Conservation (phyloP, 192 early-diverging fungal genomes). For the Gamsiella multidivaricata region DNA sequence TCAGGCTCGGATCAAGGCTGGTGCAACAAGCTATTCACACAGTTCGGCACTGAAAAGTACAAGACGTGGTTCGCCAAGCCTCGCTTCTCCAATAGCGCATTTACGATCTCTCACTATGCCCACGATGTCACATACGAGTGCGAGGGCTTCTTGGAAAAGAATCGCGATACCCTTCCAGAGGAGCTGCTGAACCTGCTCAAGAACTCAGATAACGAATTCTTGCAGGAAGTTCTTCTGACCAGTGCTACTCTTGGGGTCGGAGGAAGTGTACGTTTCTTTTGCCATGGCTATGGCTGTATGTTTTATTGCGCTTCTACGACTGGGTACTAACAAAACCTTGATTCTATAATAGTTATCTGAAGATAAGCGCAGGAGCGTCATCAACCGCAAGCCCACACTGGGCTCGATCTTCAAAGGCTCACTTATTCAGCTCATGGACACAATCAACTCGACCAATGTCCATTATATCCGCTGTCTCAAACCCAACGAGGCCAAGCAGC, state of each 20-base stretch:
- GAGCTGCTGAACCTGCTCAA: conserved; percentile 87
- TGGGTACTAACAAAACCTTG: too few species aligned
- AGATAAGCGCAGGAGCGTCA: conserved; percentile 62
- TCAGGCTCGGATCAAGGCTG: conserved; percentile 88
- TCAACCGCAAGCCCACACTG: conserved; percentile 86
- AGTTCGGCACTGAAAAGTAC: conserved; percentile 74
- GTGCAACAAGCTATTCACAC: conserved; percentile 90
- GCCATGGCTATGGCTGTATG: too few species aligned
- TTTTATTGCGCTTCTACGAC: neutral
- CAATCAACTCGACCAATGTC: conserved; percentile 90
- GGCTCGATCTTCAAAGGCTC: conserved; percentile 97
- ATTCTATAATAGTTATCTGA: conserved; percentile 44
- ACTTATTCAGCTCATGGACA: conserved; percentile 94
- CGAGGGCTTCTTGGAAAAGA: conserved; percentile 97
- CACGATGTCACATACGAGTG: conserved; percentile 93
- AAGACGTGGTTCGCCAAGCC: conserved; percentile 91
- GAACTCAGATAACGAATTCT: conserved; percentile 80
- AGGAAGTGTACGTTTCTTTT: conserved; percentile 48
- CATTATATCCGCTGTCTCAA: conserved; percentile 99
- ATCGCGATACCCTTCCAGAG: conserved; percentile 97
- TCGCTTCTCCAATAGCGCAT: conserved; percentile 86
- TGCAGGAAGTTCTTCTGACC: conserved; percentile 79
- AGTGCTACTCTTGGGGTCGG: conserved; percentile 64
- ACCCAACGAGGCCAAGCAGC: conserved; percentile 93
- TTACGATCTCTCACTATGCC: conserved; percentile 97